phyloP scores from a whole-genome alignment of 2,329 filamentous ascomycete species.

The Aspergillus unguis region DNA sequence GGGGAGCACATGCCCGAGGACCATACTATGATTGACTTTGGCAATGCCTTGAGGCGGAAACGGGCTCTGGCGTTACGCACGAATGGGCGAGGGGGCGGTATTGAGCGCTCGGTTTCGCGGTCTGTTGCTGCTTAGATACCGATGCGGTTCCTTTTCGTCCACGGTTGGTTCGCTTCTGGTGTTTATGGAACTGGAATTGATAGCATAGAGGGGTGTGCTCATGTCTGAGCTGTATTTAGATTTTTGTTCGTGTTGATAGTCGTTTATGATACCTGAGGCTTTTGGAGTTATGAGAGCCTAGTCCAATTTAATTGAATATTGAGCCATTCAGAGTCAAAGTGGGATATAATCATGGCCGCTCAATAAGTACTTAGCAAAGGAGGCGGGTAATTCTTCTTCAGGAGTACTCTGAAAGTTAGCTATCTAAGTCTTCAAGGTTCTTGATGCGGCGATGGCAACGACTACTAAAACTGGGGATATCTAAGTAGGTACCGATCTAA shows the following conservation, averaged over 20 bases:
- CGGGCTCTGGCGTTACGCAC: constrained; percentile 24
- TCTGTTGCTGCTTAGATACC: constrained; percentile 20
- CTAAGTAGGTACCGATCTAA: no score
- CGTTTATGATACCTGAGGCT: constrained; percentile 5
- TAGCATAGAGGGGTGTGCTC: background rate
- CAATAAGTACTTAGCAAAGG: no score
- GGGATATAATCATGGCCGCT: no score
- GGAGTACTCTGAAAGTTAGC: no score
- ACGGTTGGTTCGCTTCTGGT: background rate
- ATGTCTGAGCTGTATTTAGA: background rate
- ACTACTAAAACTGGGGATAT: no score
- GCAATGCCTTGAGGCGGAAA: constrained; percentile 34
- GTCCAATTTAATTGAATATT: no score
- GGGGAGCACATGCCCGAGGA: constrained; percentile 61
- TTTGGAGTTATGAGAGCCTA: background rate
- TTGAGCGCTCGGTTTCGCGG: constrained; percentile 8
- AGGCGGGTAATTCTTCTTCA: no score
- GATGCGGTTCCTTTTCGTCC: background rate
- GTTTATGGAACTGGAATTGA: background rate
- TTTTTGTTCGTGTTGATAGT: constrained; percentile 2
- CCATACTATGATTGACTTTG: constrained; percentile 37
- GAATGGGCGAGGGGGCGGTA: constrained; percentile 16
- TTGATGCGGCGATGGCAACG: no score
- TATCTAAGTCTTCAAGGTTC: no score
- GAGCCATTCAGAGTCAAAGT: no score